phyloP scores from a whole-genome alignment of 176 grass and related monocot genomes.

The Zea mays region Zm-B73-REFERENCE-NAM-5.0 NC_050102.1:152984001-152984500 shows the following conservation, averaged over 20 bases:
- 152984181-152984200: background rate
- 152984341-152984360: conserved; percentile 43
- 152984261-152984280: background rate
- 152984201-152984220: conserved; percentile 35
- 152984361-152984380: conserved; percentile 69
- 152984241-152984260: background rate
- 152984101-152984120: conserved; percentile 78
- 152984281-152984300: conserved; percentile 19
- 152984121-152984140: conserved; percentile 58
- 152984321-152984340: conserved; percentile 12
- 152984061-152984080: conserved; percentile 61
- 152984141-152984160: background rate
- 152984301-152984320: conserved; percentile 26
- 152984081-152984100: conserved; percentile 67
- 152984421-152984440: conserved; percentile 14
- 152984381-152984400: conserved; percentile 54
- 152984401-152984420: conserved; percentile 50
- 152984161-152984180: background rate
- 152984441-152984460: conserved; percentile 37
- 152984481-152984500: conserved; percentile 41
- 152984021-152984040: conserved; percentile 47
- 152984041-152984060: conserved; percentile 63
- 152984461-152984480: conserved; percentile 43
- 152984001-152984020: conserved; percentile 35
- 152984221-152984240: conserved; percentile 1